A percentile compares a stretch with the other conserved stretches of the same genome.
Evolutionary conservation across 2,329 filamentous ascomycete species (phyloP).

Genomic region (Apiospora kogelbergensis): DNA sequence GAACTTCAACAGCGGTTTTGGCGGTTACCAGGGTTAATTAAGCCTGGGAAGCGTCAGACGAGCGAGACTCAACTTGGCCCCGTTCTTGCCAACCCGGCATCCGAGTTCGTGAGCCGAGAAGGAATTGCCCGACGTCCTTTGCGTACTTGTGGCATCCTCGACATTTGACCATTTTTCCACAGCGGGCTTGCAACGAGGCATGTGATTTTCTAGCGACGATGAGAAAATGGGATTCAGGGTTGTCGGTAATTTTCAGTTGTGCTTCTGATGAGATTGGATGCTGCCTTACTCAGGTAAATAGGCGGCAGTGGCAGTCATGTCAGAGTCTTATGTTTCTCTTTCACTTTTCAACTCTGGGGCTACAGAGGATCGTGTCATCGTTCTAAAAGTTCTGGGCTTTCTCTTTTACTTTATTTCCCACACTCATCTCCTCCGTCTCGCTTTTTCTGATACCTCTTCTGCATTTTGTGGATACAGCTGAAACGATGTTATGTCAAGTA

Average conservation of each 20-base stretch:
- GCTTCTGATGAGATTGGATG: not conserved
- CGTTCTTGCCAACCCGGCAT: not conserved
- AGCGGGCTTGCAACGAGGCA: not conserved
- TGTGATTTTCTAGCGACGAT: not conserved
- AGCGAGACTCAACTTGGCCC: constrained; percentile 20
- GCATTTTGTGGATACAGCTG: constrained; percentile 30
- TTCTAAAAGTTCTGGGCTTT: constrained; percentile 13
- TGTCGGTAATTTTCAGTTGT: not conserved
- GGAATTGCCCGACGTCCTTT: not conserved
- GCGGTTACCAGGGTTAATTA: constrained; percentile 63
- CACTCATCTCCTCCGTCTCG: constrained; percentile 29
- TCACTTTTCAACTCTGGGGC: not conserved
- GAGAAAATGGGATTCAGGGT: constrained; percentile 6
- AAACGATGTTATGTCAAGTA: constrained; percentile 25
- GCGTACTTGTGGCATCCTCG: constrained; percentile 3
- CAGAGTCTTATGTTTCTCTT: not conserved
- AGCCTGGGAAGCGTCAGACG: constrained; percentile 9
- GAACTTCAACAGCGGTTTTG: constrained; percentile 63
- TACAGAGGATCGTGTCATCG: not conserved
- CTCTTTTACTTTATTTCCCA: constrained; percentile 13
- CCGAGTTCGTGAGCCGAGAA: not conserved
- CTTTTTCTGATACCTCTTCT: constrained; percentile 34
- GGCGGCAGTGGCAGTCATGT: not conserved
- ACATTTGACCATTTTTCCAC: not conserved
- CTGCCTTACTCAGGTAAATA: not conserved